Percentiles rank a stretch among this genome's conserved stretches.
These are phyloP conservation scores for Hypoxylon lienhwacheense DNA, from an alignment of 495 filamentous ascomycete species.

Conservation along the genomic window DNA sequence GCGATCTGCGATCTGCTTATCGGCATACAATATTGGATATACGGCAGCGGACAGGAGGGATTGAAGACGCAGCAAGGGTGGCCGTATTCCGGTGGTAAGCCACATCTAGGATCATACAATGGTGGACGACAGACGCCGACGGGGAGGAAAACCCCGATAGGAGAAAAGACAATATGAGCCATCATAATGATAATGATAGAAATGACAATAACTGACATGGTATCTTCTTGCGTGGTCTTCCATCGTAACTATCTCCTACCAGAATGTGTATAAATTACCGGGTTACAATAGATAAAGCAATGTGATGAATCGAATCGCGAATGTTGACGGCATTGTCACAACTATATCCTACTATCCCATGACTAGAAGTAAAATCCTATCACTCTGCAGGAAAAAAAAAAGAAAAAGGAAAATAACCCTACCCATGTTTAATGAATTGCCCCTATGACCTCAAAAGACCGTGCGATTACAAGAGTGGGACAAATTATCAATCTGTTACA, in stretches of 20 bases:
- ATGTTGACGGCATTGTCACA: no score
- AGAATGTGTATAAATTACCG: no score
- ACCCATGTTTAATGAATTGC: no score
- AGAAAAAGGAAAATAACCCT: slow-evolving; percentile 1
- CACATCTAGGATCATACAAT: slow-evolving; percentile 21
- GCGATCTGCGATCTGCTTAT: slow-evolving; percentile 80
- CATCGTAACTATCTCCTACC: no score
- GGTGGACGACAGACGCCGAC: slow-evolving; percentile 39
- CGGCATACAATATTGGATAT: slow-evolving; percentile 84
- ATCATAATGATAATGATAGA: no score
- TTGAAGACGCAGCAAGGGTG: slow-evolving; percentile 36
- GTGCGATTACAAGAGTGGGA: no score
- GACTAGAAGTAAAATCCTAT: not conserved
- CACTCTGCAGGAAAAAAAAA: not conserved
- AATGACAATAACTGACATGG: no score
- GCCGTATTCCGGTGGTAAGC: slow-evolving; percentile 23
- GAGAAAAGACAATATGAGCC: slow-evolving; percentile 42
- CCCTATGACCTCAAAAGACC: no score
- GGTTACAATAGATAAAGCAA: no score
- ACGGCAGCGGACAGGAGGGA: slow-evolving; percentile 58
- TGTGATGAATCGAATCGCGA: no score
- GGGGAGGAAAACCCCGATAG: slow-evolving; percentile 44
- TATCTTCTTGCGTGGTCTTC: no score
- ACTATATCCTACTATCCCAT: not conserved
- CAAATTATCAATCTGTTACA: no score